Evolutionary conservation across 305 asterid genomes (phyloP), one percentile per base, ranked within the genome.

Genomic region (Salvia sclarea): DNA sequence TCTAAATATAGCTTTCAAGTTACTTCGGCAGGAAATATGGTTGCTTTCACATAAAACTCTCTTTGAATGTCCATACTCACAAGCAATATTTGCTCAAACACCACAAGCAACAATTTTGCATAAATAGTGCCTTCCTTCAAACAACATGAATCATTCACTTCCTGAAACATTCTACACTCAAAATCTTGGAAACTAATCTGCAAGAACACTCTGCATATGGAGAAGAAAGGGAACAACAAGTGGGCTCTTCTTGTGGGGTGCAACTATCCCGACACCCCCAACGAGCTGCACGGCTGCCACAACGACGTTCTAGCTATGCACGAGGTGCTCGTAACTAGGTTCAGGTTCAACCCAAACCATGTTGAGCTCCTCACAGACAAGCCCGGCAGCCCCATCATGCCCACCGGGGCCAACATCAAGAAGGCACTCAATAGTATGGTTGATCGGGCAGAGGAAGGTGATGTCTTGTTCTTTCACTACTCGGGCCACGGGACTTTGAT

Each of bases 401-500:
- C 96, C 1, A 86, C 95, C 0, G 92, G 92, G 20, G 86, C 82
- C 75, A 92, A 86, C 74, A 82, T 92, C 75, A 89, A 79, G 85
- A 76, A 64, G 38, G 89, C 91, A 49, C 80, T 89, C 5, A 45
- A 63, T 8, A 41, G 24, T 21, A 85, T 87, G 95, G 80, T 86
- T 40, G 87, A 81, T 67, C 76, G 14, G 64, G 95, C 92, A 56
- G 70, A 80, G 35, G 72, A 76, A 41, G 90, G 86, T 1, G 97
- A 89, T 54, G 76, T 81, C 43, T 75, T 92, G 71, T 82, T 83
- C 80, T 85, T 87, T 64, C 96, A 89, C 77, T 89, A 86, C 76
- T 89, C 96, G 4, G 98, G 98, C 40, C 98, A 92, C 61, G 98
- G 96, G 13, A 88, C 98, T 47, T 53, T 81, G 74, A 72, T 76